phyloP scores from a whole-genome alignment of 2,329 filamentous ascomycete genomes.

The Colletotrichum tabaci region DNA sequence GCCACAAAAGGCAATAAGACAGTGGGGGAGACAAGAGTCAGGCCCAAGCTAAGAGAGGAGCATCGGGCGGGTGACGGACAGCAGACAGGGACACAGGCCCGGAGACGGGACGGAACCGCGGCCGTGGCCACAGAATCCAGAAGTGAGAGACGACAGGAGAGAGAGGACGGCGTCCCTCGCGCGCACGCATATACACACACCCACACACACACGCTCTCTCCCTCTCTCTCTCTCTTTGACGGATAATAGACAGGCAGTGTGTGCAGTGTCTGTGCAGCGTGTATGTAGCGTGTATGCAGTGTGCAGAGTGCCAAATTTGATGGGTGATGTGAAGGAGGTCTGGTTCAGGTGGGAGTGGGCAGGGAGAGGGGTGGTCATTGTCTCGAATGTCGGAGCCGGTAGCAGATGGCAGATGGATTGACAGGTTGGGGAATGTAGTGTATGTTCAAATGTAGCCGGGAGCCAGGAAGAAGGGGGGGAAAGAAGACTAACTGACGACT shows the following conservation, averaged over 20 bases:
- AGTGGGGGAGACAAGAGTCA: conserved; percentile 42
- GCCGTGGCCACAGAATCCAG: conserved; percentile 12
- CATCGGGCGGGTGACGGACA: conserved; percentile 14
- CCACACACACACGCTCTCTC: not conserved
- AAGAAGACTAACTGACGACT: conserved; percentile 8
- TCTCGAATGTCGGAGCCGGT: conserved; percentile 41
- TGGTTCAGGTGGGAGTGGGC: conserved; percentile 42
- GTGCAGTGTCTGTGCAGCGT: conserved; percentile 1
- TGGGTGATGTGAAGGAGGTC: conserved; percentile 40
- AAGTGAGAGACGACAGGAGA: conserved; percentile 18
- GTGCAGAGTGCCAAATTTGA: conserved; percentile 38
- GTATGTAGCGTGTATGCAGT: not conserved
- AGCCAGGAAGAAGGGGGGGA: conserved; percentile 33
- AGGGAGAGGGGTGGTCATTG: conserved; percentile 36
- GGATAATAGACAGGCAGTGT: no score
- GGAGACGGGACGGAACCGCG: conserved; percentile 33
- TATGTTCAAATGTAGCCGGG: conserved; percentile 35
- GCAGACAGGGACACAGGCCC: conserved; percentile 8
- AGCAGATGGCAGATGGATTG: conserved; percentile 27
- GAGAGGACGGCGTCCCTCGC: not conserved
- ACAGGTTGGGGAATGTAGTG: no score
- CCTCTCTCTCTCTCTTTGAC: not conserved
- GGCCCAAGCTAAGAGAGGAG: conserved; percentile 25
- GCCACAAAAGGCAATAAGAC: conserved; percentile 40
- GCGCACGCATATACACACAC: not conserved